Percentiles rank a stretch among this genome's conserved stretches.
These are phyloP conservation scores for Lachancea kluyveri DNA, from an alignment of 805 yeast genomes.

Conservation along the genomic window DNA sequence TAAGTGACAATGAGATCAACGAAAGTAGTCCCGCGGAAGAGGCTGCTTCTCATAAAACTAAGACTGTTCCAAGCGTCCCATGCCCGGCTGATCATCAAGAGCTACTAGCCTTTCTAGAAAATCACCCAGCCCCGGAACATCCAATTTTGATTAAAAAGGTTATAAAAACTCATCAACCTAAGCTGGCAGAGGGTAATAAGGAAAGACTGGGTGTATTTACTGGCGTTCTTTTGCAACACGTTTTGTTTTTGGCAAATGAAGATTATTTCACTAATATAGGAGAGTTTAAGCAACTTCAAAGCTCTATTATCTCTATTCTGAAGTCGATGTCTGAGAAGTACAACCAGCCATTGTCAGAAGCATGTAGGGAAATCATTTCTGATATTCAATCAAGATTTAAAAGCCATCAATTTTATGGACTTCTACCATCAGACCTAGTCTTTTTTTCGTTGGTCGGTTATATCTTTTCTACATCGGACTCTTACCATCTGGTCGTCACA, in stretches of 20 bases:
- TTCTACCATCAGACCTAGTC: slow-evolving; percentile 47
- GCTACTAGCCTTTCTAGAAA: slow-evolving; percentile 32
- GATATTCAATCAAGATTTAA: slow-evolving; percentile 50
- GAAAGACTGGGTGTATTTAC: slow-evolving; percentile 61
- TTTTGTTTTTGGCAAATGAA: slow-evolving; percentile 43
- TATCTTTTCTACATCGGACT: slow-evolving; percentile 90
- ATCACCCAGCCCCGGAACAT: slow-evolving; percentile 36
- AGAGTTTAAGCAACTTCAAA: slow-evolving; percentile 33
- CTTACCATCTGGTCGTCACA: slow-evolving; percentile 85
- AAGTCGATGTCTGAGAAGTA: slow-evolving; percentile 59
- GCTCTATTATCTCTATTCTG: slow-evolving; percentile 40
- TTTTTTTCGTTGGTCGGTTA: slow-evolving; percentile 68
- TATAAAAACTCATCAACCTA: slow-evolving; percentile 62
- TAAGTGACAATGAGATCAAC: slow-evolving; percentile 30
- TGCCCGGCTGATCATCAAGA: slow-evolving; percentile 49
- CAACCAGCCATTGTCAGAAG: slow-evolving; percentile 56
- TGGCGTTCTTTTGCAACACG: slow-evolving; percentile 56
- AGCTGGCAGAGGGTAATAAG: slow-evolving; percentile 75
- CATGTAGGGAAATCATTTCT: slow-evolving; percentile 50
- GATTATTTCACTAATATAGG: slow-evolving; percentile 30
- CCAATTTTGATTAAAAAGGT: slow-evolving; percentile 47
- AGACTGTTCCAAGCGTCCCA: slow-evolving; percentile 19
- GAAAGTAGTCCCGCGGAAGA: no score
- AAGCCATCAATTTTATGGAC: slow-evolving; percentile 32
- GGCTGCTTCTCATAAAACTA: slow-evolving; percentile 10